These are phyloP conservation scores for Chlamydomonas eustigma DNA, from an alignment of 139 green algal species.

Conservation along the genomic window DNA sequence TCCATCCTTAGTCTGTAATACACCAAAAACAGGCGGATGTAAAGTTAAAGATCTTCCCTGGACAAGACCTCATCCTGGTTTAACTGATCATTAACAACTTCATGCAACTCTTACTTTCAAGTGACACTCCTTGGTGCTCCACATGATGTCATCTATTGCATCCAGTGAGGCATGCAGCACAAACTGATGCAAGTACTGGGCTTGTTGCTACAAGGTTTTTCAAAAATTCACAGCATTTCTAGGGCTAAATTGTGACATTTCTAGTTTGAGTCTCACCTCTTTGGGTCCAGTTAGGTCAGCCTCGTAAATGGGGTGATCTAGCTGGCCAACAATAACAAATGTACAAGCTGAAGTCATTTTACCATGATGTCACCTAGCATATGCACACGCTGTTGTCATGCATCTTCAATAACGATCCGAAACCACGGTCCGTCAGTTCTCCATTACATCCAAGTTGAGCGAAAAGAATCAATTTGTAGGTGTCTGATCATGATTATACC, in stretches of 20 bases:
- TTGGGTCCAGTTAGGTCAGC: conserved; percentile 61
- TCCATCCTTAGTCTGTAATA: too few species aligned
- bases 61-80: too few species aligned
- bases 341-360: conserved; percentile 53
- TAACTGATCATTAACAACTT: neutral
- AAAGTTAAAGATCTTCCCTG: too few species aligned
- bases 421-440: too few species aligned
- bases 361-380: neutral
- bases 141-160: conserved; percentile 87
- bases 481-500: too few species aligned
- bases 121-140: conserved; percentile 72
- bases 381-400: too few species aligned
- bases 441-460: too few species aligned
- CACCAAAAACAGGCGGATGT: too few species aligned
- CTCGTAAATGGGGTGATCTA: conserved; percentile 82
- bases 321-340: conserved; percentile 77
- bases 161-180: conserved; percentile 92
- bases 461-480: too few species aligned
- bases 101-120: conserved; percentile 49
- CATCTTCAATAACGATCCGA: too few species aligned
- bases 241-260: neutral
- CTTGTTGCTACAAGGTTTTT: conserved; percentile 58
- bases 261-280: conserved; percentile 25
- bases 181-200: conserved; percentile 96
- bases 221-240: neutral